Evolutionary conservation across 225 moss, liverwort and hornwort species (phyloP), one percentile per base, ranked within the genome.

Genomic region (Physcomitrellopsis africana): DNA sequence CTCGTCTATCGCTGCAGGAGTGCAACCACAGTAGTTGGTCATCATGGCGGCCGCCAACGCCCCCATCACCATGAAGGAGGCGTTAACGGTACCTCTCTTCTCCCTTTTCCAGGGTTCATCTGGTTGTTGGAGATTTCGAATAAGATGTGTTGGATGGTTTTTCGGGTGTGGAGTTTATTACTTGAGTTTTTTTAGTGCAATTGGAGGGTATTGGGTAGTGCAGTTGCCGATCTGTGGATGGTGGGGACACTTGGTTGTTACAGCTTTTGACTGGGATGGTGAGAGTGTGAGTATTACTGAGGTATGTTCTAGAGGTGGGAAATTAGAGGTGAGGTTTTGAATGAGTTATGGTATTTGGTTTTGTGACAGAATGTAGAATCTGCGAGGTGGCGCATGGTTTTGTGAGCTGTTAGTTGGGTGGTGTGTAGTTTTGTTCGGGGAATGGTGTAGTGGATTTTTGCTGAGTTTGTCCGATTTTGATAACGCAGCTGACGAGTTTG

Each of bases 1-100:
- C 32, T 4, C 32, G 24, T 1, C 24, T 24, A 24, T 5, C 3
- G 32, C 7, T 2, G 32, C 4, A 37, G 4, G 32, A 37, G 32
- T 5, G 32, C 32, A 37, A 37, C 32, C 0, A 37, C 4, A 37
- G 32, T 24, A 37, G 32, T 7, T 37, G 7, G 32, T 77, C 87
- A 81, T 75, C 85, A 95, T 99, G 99, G 99, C 99, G 90, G 93
- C 97, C 84, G 99, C 99, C 67, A 99, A 80, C 83, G 95, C 99
- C 76, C 99, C 99, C 81, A 99, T 99, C 88, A 82, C 93, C 75
- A 92, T 95, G 92, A 99, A 99, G 88, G 99, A 99, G 93, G 99
- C 90, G 59, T 79, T 95, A 63, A 99, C 92, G 87, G 97, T 97
- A 84, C 87, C 80, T 51, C 41, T 59, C 16, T 5, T 19, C 42